phyloP scores from a whole-genome alignment of 306 rosid species.

The Malus fusca region DNA sequence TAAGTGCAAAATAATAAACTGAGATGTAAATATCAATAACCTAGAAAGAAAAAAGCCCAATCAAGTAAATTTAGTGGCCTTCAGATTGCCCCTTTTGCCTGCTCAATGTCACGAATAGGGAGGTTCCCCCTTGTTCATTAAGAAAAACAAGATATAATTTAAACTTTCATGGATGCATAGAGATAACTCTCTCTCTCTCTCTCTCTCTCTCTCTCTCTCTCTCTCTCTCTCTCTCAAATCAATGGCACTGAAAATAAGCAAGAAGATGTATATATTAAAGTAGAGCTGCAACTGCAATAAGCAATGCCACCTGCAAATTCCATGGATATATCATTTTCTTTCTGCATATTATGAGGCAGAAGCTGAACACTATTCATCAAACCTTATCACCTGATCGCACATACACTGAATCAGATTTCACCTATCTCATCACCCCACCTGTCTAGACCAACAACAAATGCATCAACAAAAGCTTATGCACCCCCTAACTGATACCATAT shows the following conservation, averaged over 20 bases:
- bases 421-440: conserved; percentile 53
- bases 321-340: conserved; percentile 20
- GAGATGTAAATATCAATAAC: too few relatives aligned
- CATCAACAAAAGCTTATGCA: conserved; percentile 42
- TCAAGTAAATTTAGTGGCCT: not conserved
- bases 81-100: conserved; percentile 9
- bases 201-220: too few relatives aligned
- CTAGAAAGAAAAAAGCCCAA: not conserved
- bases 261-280: not conserved
- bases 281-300: not conserved
- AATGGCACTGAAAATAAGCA: conserved; percentile 3
- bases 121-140: conserved; percentile 23
- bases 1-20: not conserved
- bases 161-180: conserved; percentile 8
- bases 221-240: not conserved
- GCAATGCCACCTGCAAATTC: not conserved
- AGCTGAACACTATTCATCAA: not conserved
- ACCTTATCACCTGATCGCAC: conserved; percentile 16
- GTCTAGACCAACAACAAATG: conserved; percentile 19
- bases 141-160: conserved; percentile 21
- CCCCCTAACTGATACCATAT: conserved; percentile 29
- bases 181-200: not conserved
- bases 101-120: not conserved
- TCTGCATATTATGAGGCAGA: conserved; percentile 13
- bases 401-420: conserved; percentile 19